Percentiles rank a stretch among this genome's conserved stretches.
Conservation (phyloP, 1,284 basidiomycete genomes). For the Phellopilus nigrolimitatus region DNA sequence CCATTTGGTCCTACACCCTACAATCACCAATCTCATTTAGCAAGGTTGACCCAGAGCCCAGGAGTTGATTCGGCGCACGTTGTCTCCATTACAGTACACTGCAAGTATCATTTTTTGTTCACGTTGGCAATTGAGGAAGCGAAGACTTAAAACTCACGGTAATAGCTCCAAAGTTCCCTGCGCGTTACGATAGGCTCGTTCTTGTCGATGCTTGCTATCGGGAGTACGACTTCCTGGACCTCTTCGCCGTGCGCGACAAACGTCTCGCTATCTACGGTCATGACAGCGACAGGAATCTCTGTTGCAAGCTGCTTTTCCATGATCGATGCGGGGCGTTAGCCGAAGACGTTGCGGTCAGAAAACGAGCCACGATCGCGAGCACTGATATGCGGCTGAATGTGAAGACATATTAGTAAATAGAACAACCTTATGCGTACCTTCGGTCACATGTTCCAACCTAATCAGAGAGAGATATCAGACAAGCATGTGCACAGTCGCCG, state of each 20-base stretch:
- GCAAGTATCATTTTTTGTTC: not conserved
- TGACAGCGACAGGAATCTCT: not conserved
- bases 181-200: constrained; percentile 55
- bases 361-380: too few relatives aligned
- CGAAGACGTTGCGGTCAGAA: not conserved
- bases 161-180: constrained; percentile 69
- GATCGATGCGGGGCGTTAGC: not conserved
- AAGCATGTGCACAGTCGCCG: too few relatives aligned
- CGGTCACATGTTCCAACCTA: too few relatives aligned
- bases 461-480: too few relatives aligned
- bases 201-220: constrained; percentile 26
- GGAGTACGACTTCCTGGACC: not conserved
- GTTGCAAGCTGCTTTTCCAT: constrained; percentile 13
- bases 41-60: not conserved
- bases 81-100: constrained; percentile 26
- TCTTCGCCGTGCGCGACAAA: not conserved
- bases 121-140: constrained; percentile 39
- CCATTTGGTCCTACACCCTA: constrained; percentile 27
- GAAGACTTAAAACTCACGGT: constrained; percentile 39
- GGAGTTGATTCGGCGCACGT: constrained; percentile 12
- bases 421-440: too few relatives aligned
- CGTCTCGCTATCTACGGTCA: not conserved
- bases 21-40: not conserved
- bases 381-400: too few relatives aligned
- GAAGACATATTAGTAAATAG: too few relatives aligned